Conservation (phyloP, 352 stramenopile species). For the Pythium volutum region DNA sequence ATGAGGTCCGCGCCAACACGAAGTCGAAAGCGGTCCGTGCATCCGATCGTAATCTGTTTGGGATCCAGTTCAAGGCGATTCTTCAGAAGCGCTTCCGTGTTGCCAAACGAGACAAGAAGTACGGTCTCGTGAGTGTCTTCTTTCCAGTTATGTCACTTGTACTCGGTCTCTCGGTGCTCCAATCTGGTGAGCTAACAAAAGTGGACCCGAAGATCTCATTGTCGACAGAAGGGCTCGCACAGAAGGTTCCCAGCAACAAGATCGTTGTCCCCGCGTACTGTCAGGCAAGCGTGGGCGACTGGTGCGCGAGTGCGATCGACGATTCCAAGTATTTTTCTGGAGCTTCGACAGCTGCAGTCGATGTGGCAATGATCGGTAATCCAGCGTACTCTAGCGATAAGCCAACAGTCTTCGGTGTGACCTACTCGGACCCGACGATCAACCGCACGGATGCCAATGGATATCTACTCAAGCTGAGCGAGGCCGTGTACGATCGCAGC, state of each 20-base stretch:
- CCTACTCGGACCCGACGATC: constrained; percentile 24
- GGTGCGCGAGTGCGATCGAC: constrained; percentile 11
- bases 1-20: no score
- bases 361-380: constrained; percentile 1
- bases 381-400: constrained; percentile 22
- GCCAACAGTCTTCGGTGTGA: constrained; percentile 28
- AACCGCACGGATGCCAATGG: constrained; percentile 26
- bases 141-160: constrained; percentile 27
- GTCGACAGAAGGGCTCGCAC: constrained; percentile 4
- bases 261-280: constrained; percentile 20
- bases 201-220: constrained; percentile 44
- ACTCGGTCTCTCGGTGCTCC: constrained; percentile 29
- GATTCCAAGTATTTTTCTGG: constrained; percentile 6
- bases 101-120: constrained; percentile 39
- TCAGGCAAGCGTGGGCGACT: constrained; percentile 9
- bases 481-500: constrained; percentile 26
- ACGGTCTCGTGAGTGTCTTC: constrained; percentile 35
- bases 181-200: constrained; percentile 35
- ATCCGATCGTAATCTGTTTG: constrained; percentile 13
- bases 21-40: neutral
- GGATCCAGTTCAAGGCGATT: constrained; percentile 32
- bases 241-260: neutral
- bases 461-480: constrained; percentile 31
- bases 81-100: constrained; percentile 41
- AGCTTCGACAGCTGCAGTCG: neutral